Conservation (phyloP, 352 stramenopile genomes). For the Pythium insidiosum region DNA sequence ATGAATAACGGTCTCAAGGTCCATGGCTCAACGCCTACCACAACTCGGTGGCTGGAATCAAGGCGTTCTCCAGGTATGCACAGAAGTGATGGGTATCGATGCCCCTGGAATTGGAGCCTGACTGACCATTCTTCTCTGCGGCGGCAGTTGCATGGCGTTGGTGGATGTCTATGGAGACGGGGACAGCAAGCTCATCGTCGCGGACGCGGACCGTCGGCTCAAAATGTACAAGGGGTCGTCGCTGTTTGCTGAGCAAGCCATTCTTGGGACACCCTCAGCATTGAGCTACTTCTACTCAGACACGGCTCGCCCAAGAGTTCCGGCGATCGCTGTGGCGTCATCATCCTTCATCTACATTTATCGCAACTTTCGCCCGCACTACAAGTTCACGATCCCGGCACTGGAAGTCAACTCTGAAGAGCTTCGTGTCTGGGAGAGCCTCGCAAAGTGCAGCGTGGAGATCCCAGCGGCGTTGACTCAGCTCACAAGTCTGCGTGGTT, state of each 20-base stretch:
- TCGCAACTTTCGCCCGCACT: conserved; percentile 86
- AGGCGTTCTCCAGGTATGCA: conserved; percentile 51
- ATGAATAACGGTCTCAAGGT: conserved; percentile 7
- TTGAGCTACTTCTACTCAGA: conserved; percentile 83
- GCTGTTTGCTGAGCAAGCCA: conserved; percentile 69
- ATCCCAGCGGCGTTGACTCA: conserved; percentile 57
- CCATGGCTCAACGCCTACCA: conserved; percentile 87
- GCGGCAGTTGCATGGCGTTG: conserved; percentile 56
- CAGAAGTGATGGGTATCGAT: too few species aligned
- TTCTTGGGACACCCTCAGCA: conserved; percentile 65
- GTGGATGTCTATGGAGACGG: conserved; percentile 82
- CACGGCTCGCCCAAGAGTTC: conserved; percentile 55
- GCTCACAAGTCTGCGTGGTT: conserved; percentile 51
- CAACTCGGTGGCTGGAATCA: conserved; percentile 86
- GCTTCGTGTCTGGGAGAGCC: conserved; percentile 55
- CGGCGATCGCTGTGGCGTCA: conserved; percentile 79
- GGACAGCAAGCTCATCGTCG: conserved; percentile 72
- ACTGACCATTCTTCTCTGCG: too few species aligned
- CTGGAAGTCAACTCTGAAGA: conserved; percentile 72
- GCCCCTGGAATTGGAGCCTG: too few species aligned
- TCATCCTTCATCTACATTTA: conserved; percentile 89
- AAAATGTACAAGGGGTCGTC: conserved; percentile 89
- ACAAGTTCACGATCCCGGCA: conserved; percentile 84
- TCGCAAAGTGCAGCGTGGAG: conserved; percentile 65
- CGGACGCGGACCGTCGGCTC: conserved; percentile 69